Evolutionary conservation across 768 basidiomycete species (phyloP).

Genomic region (Leccinum uliginosum): DNA sequence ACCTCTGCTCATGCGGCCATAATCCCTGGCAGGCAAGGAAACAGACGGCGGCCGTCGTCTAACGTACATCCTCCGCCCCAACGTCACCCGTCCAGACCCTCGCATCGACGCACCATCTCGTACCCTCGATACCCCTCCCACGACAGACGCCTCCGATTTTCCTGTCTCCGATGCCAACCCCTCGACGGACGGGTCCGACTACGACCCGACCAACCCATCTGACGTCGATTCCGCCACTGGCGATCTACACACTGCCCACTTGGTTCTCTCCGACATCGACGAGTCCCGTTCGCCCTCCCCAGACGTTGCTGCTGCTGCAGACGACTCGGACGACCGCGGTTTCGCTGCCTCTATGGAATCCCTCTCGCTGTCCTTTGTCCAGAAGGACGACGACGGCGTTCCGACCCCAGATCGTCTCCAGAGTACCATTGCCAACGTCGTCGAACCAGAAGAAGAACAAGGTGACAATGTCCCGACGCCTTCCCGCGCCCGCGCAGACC

Average conservation of each 20-base stretch:
- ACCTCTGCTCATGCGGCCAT: neutral
- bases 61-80: conserved; percentile 79
- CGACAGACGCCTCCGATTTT: conserved; percentile 61
- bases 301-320: conserved; percentile 31
- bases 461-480: conserved; percentile 4
- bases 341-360: conserved; percentile 34
- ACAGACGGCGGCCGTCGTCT: conserved; percentile 54
- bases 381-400: neutral
- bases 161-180: conserved; percentile 43
- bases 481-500: conserved; percentile 18
- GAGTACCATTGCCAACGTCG: neutral
- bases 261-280: conserved; percentile 22
- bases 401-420: conserved; percentile 2
- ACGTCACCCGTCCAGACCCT: conserved; percentile 58
- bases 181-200: conserved; percentile 26
- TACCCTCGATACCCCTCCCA: conserved; percentile 66
- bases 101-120: conserved; percentile 19
- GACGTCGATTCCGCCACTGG: conserved; percentile 23
- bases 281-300: conserved; percentile 28
- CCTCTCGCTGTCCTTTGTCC: conserved; percentile 30
- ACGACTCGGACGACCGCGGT: conserved; percentile 27
- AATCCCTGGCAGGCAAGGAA: conserved; percentile 43
- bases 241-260: conserved; percentile 5
- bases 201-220: conserved; percentile 11
- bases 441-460: neutral